Percentiles rank a stretch among this genome's conserved stretches.
phyloP scores from a whole-genome alignment of 139 green algal species.

The Desmodesmus armatus region DNA sequence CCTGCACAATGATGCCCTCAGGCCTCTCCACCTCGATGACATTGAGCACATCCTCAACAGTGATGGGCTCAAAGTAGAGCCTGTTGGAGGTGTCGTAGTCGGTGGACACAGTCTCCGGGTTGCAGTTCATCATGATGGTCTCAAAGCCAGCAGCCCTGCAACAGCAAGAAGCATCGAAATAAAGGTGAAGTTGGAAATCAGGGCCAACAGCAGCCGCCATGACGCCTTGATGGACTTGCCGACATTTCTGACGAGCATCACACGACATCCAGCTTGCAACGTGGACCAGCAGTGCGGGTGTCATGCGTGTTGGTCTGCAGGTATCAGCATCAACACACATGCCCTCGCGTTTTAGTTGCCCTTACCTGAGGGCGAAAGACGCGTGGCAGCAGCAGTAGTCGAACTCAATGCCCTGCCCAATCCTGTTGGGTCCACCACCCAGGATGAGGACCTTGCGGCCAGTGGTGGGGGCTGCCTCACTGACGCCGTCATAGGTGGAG shows the following conservation, averaged over 20 bases:
- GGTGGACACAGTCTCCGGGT: constrained; percentile 98
- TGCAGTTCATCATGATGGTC: constrained; percentile 99
- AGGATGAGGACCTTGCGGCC: constrained; percentile 96
- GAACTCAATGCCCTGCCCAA: constrained; percentile 99
- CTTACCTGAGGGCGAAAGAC: constrained; percentile 89
- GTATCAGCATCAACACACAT: no score
- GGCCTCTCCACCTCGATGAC: constrained; percentile 84
- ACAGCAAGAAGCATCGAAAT: not conserved
- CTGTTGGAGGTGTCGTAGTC: constrained; percentile 99
- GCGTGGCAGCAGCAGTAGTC: constrained; percentile 99
- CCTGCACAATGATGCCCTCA: constrained; percentile 99
- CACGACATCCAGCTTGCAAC: no score
- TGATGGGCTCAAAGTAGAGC: constrained; percentile 99
- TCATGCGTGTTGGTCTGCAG: no score
- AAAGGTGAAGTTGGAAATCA: no score
- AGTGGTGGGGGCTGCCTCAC: constrained; percentile 69
- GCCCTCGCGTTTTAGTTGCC: no score
- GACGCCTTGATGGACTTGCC: no score
- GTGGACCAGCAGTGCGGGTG: no score
- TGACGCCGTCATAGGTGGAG: constrained; percentile 91
- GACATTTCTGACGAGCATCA: no score
- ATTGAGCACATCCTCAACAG: constrained; percentile 97
- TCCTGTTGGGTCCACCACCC: constrained; percentile 98
- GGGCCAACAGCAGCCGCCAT: no score
- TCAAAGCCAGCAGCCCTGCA: constrained; percentile 89